Conservation (phyloP, 176 grass and related monocot genomes). For the Rhynchospora tenuis region DNA sequence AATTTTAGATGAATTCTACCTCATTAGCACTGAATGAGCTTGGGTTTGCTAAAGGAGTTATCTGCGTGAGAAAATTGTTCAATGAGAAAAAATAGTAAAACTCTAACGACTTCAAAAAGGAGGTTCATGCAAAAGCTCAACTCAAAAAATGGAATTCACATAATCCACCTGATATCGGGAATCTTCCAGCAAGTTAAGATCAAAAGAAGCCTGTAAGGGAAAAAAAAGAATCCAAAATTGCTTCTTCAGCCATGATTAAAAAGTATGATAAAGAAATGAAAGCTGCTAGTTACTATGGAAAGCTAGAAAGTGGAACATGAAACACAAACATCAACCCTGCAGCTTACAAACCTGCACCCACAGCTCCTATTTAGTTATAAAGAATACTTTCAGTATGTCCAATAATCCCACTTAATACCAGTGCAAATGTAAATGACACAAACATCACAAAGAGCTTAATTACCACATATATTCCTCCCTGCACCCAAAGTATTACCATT, state of each 20-base stretch:
- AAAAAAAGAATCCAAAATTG: constrained; percentile 15
- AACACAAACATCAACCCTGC: background rate
- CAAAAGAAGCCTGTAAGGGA: constrained; percentile 50
- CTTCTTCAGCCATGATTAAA: background rate
- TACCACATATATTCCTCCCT: background rate
- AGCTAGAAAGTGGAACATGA: background rate
- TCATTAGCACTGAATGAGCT: constrained; percentile 75
- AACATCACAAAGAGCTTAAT: background rate
- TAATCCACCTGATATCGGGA: constrained; percentile 52
- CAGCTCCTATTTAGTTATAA: no score
- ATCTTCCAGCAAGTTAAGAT: constrained; percentile 64
- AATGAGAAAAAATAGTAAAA: background rate
- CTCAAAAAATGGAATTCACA: background rate
- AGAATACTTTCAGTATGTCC: background rate
- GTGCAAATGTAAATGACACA: no score
- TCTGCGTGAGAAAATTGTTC: constrained; percentile 44
- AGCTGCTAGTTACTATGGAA: background rate
- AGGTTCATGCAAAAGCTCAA: background rate
- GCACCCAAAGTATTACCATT: background rate
- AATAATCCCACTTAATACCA: background rate
- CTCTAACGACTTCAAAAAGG: background rate
- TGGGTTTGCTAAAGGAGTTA: constrained; percentile 82
- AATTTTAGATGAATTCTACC: constrained; percentile 35
- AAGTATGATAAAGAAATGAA: background rate
- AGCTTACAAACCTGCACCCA: background rate